These are phyloP conservation scores for Paecilomyces sp. DNA, from an alignment of 2,329 filamentous ascomycete genomes.

Conservation along the genomic window DNA sequence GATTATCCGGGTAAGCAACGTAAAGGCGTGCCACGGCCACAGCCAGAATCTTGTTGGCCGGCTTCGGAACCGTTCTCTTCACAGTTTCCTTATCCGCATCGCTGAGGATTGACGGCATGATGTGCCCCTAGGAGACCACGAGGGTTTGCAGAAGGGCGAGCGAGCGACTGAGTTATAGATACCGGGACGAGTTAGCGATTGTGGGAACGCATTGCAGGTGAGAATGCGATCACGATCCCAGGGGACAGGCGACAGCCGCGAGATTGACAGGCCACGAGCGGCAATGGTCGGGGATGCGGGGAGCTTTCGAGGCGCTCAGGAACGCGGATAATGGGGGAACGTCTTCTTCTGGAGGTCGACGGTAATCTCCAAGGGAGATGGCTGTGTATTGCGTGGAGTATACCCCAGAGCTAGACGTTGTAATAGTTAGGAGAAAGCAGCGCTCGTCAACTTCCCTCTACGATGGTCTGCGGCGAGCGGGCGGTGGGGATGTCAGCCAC, in stretches of 20 bases:
- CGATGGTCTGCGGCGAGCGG: not conserved
- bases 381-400: not conserved
- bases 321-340: not conserved
- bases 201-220: not conserved
- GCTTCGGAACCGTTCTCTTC: constrained; percentile 87
- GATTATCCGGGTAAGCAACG: constrained; percentile 77
- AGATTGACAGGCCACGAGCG: not conserved
- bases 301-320: not conserved
- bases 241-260: not conserved
- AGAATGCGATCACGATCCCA: not conserved
- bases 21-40: constrained; percentile 91
- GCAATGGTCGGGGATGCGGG: not conserved
- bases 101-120: constrained; percentile 62
- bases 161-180: constrained; percentile 5
- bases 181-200: not conserved
- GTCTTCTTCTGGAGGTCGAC: not conserved
- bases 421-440: not conserved
- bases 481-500: not conserved
- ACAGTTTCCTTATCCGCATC: constrained; percentile 96
- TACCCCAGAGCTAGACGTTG: not conserved
- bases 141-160: constrained; percentile 1
- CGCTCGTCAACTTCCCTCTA: not conserved
- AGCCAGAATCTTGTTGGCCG: constrained; percentile 94
- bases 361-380: not conserved
- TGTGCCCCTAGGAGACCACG: constrained; percentile 11